Evolutionary conservation across 2,329 filamentous ascomycete genomes (phyloP), one percentile per base, ranked within the genome.

Genomic region (Penicillium sp.): DNA sequence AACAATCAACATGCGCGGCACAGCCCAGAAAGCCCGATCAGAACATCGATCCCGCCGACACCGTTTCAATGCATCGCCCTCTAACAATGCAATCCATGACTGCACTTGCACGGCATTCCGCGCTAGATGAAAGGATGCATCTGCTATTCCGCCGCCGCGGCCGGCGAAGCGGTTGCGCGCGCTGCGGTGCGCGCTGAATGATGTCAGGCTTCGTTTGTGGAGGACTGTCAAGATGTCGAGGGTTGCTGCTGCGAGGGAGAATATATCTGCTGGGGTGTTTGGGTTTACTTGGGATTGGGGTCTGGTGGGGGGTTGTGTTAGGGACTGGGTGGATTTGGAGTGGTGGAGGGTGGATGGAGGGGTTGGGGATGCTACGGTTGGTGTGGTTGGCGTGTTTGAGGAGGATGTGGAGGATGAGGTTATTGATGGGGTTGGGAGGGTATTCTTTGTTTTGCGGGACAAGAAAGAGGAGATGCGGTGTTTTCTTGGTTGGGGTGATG

Each of bases 191-290:
- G 81, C 80, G 35, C 75, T 60, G 57, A 85, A 84, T 2, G 83
- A 77, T 34, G 80, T 77, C 8, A 79, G 74, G 52, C 81, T 82
- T 64, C 81, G 79, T 60, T 83, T 82, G 60, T 84, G 74, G 59
- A 86, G 75, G 60, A 81, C 79, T 2, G 82, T 85, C 18, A 86
- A 63, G 39, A 87, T 80, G 59, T 86, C 82, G 18, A 86, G 70
- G 55, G 77, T 83, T 21, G 85, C 72, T 48, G 83, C 84, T 4
- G 77, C 83, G 0, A 86, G 75, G 27, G 81, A 82, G 70, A 83
- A 86, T 16, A 86, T 71, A 60, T 86, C 84, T 13, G 80, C 77
- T 38, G 73, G 65, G 46, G 37, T 2, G 16, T 39, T 25, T 21
- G 27, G 41, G 4, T 25, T 15, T 10, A 18, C 23, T 6, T 15